Evolutionary conservation across 208 protist species (phyloP).

Genomic region (Spongospora subterranea): DNA sequence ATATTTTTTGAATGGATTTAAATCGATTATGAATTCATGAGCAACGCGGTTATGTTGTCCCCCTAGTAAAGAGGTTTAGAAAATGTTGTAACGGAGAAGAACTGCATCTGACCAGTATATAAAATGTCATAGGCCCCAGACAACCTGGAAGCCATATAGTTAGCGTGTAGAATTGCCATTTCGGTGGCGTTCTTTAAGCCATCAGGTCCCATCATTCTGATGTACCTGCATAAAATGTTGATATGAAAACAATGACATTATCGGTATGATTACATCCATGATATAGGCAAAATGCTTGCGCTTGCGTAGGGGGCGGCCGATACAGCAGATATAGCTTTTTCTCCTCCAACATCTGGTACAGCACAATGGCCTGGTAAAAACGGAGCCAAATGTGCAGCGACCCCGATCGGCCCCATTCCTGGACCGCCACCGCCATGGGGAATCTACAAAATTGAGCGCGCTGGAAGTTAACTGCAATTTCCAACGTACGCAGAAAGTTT

Average conservation of each 20-base stretch:
- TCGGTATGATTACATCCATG: slow-evolving; percentile 76
- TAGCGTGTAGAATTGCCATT: slow-evolving; percentile 95
- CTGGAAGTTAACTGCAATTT: not conserved
- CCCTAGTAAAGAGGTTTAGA: slow-evolving; percentile 53
- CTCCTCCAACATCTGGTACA: slow-evolving; percentile 22
- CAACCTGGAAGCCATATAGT: slow-evolving; percentile 93
- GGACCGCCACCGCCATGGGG: slow-evolving; percentile 91
- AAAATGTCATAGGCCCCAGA: slow-evolving; percentile 90
- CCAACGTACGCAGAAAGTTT: slow-evolving; percentile 91
- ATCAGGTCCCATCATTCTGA: slow-evolving; percentile 89
- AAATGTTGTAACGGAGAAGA: slow-evolving; percentile 49
- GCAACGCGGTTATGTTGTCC: slow-evolving; percentile 74
- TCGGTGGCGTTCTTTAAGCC: slow-evolving; percentile 71
- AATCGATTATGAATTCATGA: slow-evolving; percentile 97
- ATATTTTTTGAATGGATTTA: slow-evolving; percentile 87
- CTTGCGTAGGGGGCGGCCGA: slow-evolving; percentile 90
- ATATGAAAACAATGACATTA: not conserved
- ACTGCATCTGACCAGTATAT: slow-evolving; percentile 71
- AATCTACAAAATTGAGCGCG: slow-evolving; percentile 55
- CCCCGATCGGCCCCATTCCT: slow-evolving; percentile 94
- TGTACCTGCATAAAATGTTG: slow-evolving; percentile 73
- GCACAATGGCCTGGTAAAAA: slow-evolving; percentile 77
- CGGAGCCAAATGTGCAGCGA: slow-evolving; percentile 72
- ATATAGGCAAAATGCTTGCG: slow-evolving; percentile 91
- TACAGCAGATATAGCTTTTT: slow-evolving; percentile 82